phyloP scores from a whole-genome alignment of 2,329 filamentous ascomycete genomes.

The Botrytis paeoniae region DNA sequence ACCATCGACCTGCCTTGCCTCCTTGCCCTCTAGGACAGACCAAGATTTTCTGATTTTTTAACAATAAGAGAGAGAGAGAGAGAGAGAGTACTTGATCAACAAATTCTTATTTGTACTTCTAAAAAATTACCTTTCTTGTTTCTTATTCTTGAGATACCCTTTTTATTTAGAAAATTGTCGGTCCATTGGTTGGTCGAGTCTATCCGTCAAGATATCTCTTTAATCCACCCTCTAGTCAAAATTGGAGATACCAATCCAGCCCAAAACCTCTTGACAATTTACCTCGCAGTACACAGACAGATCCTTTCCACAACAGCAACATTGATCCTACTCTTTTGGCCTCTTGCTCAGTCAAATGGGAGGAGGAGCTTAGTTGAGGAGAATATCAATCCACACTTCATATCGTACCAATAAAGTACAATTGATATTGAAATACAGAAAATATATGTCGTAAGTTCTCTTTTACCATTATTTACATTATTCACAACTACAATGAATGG shows the following conservation, averaged over 20 bases:
- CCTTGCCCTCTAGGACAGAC: not conserved
- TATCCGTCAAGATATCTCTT: not conserved
- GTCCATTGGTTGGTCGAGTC: not conserved
- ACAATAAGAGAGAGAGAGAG: not conserved
- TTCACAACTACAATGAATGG: not conserved
- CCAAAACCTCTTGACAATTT: not conserved
- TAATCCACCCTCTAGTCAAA: not conserved
- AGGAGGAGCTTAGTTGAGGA: not conserved
- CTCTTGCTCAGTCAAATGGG: not conserved
- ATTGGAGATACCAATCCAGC: not conserved
- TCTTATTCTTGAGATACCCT: constrained; percentile 7
- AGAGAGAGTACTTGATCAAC: not conserved
- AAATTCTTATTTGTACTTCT: not conserved
- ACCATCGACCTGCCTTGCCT: not conserved
- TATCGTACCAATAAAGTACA: not conserved
- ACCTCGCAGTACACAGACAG: not conserved
- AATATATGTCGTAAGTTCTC: not conserved
- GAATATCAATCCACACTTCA: no score
- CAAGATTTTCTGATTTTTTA: not conserved
- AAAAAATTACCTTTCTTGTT: not conserved
- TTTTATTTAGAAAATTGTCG: not conserved
- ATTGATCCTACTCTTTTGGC: not conserved
- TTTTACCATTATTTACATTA: not conserved
- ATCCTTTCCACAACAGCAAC: not conserved
- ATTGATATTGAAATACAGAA: not conserved